Conservation (phyloP, 441 rosid species). For the Populus hybrid region DNA sequence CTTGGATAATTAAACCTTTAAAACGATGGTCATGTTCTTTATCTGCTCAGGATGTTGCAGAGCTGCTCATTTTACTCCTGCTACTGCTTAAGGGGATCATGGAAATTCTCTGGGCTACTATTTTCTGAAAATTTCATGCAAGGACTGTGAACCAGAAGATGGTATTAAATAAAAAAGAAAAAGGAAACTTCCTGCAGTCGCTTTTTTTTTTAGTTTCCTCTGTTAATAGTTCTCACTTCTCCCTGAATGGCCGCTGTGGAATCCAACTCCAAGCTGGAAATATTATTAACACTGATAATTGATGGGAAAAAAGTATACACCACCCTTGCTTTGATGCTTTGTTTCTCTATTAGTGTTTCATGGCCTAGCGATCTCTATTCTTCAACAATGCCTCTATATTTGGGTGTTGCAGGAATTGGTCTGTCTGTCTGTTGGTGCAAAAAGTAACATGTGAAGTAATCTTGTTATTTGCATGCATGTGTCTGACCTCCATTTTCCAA, state of each 20-base stretch:
- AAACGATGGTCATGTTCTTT: background rate
- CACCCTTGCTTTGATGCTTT: constrained; percentile 10
- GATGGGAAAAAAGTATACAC: background rate
- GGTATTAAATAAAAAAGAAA: background rate
- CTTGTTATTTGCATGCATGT: constrained; percentile 28
- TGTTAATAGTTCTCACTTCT: background rate
- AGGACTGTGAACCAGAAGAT: background rate
- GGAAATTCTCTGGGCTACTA: background rate
- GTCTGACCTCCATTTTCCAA: constrained; percentile 20
- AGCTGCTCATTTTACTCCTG: background rate
- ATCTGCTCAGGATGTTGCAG: background rate
- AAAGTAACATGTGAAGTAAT: constrained; percentile 60
- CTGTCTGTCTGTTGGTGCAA: constrained; percentile 43
- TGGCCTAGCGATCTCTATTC: constrained; percentile 35
- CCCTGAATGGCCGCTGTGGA: background rate
- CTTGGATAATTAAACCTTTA: background rate
- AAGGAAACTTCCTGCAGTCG: background rate
- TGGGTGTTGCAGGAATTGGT: constrained; percentile 65
- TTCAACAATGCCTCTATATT: constrained; percentile 63
- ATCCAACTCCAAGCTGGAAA: background rate
- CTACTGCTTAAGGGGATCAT: background rate
- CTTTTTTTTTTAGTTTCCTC: background rate
- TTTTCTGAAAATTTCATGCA: background rate
- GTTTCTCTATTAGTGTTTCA: constrained; percentile 21
- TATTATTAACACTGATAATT: background rate